Evolutionary conservation across 208 protist species (phyloP).

Genomic region (Trypanosoma scelopori): DNA sequence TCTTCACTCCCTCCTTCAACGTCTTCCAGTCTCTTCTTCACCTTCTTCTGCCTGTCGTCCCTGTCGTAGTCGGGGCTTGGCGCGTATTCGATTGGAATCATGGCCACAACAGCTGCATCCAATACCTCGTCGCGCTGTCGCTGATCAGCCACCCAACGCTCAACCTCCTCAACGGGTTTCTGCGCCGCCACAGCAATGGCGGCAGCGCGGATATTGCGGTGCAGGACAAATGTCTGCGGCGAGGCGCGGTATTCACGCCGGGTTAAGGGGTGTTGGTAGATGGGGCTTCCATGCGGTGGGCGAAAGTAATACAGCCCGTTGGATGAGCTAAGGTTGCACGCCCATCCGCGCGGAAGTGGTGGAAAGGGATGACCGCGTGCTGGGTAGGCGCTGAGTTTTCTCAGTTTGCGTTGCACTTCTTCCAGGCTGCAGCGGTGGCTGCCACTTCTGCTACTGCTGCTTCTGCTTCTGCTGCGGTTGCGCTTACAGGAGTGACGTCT

Average conservation of each 20-base stretch:
- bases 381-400: constrained; percentile 19
- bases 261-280: constrained; percentile 51
- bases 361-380: constrained; percentile 28
- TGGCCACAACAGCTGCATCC: constrained; percentile 53
- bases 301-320: constrained; percentile 37
- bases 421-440: not conserved
- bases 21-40: not conserved
- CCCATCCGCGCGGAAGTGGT: constrained; percentile 21
- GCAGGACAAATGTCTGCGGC: constrained; percentile 68
- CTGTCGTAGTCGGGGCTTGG: constrained; percentile 37
- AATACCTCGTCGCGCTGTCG: constrained; percentile 47
- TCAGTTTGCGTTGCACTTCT: constrained; percentile 11
- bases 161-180: constrained; percentile 39
- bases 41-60: not conserved
- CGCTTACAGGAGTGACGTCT: not conserved
- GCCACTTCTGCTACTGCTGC: constrained; percentile 18
- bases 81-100: constrained; percentile 54
- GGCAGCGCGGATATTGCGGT: constrained; percentile 41
- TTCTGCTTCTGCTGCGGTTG: constrained; percentile 19
- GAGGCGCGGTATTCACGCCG: constrained; percentile 52
- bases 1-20: not conserved
- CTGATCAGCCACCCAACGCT: constrained; percentile 70
- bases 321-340: constrained; percentile 28
- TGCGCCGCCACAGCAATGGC: constrained; percentile 39
- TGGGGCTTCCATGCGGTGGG: constrained; percentile 15